Percentiles rank a stretch among this genome's conserved stretches.
Conservation (phyloP, 2,329 filamentous ascomycete genomes). For the Tolypocladium capitatum region DNA sequence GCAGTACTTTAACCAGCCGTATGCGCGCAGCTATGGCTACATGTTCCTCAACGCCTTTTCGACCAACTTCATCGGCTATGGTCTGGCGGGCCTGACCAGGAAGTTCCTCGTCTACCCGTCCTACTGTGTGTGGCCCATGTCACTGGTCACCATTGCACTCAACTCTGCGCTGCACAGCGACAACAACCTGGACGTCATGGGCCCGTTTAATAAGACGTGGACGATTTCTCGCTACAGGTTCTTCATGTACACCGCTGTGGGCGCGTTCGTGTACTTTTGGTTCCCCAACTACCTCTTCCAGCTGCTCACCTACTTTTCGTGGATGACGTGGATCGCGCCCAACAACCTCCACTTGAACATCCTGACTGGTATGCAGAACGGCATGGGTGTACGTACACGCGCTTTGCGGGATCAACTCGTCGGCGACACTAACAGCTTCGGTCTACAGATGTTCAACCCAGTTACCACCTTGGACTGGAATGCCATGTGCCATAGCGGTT, state of each 20-base stretch:
- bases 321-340: slow-evolving; percentile 40
- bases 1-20: slow-evolving; percentile 36
- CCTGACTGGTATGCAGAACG: slow-evolving; percentile 23
- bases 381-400: slow-evolving; percentile 15
- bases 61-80: slow-evolving; percentile 43
- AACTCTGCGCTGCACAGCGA: slow-evolving; percentile 34
- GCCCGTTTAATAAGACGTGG: slow-evolving; percentile 21
- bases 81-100: slow-evolving; percentile 35
- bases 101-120: slow-evolving; percentile 39
- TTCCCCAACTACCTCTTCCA: slow-evolving; percentile 38
- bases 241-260: slow-evolving; percentile 27
- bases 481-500: slow-evolving; percentile 8
- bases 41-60: slow-evolving; percentile 35
- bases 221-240: slow-evolving; percentile 31
- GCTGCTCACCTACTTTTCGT: slow-evolving; percentile 34
- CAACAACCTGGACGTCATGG: slow-evolving; percentile 13
- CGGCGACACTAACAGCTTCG: not conserved
- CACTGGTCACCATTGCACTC: slow-evolving; percentile 35
- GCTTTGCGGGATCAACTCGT: not conserved
- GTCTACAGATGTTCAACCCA: slow-evolving; percentile 19
- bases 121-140: slow-evolving; percentile 39
- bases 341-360: slow-evolving; percentile 22
- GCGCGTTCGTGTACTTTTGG: slow-evolving; percentile 42
- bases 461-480: slow-evolving; percentile 31
- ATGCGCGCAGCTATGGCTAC: slow-evolving; percentile 33